These are phyloP conservation scores for Silene vulgaris DNA, from an alignment of 179 eudicot genomes.

Conservation along the genomic window DNA sequence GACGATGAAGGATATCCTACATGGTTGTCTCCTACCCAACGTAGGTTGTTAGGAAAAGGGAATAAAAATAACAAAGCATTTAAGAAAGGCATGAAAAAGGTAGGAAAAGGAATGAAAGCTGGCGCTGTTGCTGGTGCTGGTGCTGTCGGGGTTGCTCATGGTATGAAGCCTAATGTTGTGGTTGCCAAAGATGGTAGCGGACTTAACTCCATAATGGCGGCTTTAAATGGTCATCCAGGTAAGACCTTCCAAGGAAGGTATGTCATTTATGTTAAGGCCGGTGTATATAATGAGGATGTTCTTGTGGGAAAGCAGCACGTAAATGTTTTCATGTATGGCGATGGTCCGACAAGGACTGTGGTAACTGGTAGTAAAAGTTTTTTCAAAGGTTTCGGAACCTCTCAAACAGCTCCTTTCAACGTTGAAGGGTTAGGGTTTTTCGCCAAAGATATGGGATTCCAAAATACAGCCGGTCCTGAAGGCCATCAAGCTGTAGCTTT, in stretches of 20 bases:
- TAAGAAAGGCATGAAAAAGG: not conserved
- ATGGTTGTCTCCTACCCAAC: slow-evolving; percentile 48
- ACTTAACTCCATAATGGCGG: slow-evolving; percentile 42
- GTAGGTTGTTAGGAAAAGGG: slow-evolving; percentile 32
- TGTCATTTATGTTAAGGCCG: slow-evolving; percentile 54
- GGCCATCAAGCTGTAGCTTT: slow-evolving; percentile 46
- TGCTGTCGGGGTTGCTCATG: slow-evolving; percentile 10
- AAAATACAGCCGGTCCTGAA: slow-evolving; percentile 37
- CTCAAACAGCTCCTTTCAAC: slow-evolving; percentile 51
- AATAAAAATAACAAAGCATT: slow-evolving; percentile 3
- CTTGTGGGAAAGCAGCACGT: slow-evolving; percentile 30
- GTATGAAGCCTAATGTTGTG: slow-evolving; percentile 42
- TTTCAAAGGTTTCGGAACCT: slow-evolving; percentile 29
- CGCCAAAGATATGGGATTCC: slow-evolving; percentile 37
- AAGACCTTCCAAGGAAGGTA: slow-evolving; percentile 38
- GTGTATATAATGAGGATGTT: slow-evolving; percentile 46
- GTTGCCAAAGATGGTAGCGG: slow-evolving; percentile 74
- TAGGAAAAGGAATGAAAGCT: not conserved
- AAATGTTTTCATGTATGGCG: slow-evolving; percentile 68
- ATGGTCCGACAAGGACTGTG: slow-evolving; percentile 54
- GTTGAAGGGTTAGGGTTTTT: slow-evolving; percentile 31
- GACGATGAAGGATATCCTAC: slow-evolving; percentile 38
- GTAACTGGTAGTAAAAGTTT: slow-evolving; percentile 47
- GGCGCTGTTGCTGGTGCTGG: slow-evolving; percentile 7
- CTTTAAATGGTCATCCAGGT: slow-evolving; percentile 48